A percentile compares a stretch with the other conserved stretches of the same genome.
Conservation (phyloP, 2,329 filamentous ascomycete genomes). For the Botryotinia globosa region DNA sequence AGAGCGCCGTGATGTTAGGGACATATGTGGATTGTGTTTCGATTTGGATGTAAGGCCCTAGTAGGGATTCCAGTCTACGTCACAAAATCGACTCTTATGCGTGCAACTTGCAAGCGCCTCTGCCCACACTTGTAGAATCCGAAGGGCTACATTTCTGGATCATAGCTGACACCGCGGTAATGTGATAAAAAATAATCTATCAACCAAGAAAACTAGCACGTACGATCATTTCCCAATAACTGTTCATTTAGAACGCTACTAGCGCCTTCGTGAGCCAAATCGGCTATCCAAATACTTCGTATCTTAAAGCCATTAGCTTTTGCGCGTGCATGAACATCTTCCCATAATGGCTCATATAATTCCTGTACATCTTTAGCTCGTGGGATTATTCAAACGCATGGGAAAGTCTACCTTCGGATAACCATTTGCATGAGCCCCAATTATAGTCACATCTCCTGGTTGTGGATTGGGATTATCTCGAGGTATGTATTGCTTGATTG, state of each 20-base stretch:
- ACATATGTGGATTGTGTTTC: background rate
- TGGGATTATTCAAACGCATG: background rate
- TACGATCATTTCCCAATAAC: slow-evolving; percentile 78
- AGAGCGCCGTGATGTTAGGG: background rate
- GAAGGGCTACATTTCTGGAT: background rate
- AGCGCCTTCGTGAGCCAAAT: slow-evolving; percentile 73
- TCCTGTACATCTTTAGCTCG: slow-evolving; percentile 55
- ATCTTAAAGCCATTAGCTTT: slow-evolving; percentile 63
- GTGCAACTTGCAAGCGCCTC: background rate
- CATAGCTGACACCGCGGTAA: background rate
- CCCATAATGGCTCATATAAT: slow-evolving; percentile 87
- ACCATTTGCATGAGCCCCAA: slow-evolving; percentile 85
- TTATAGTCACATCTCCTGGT: slow-evolving; percentile 77
- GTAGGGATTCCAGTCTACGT: background rate
- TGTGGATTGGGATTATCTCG: slow-evolving; percentile 64
- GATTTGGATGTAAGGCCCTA: background rate
- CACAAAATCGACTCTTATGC: background rate
- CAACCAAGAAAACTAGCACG: slow-evolving; percentile 33
- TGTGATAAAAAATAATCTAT: background rate
- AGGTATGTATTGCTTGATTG: slow-evolving; percentile 86
- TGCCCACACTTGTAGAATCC: background rate
- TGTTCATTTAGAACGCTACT: slow-evolving; percentile 74
- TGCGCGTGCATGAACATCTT: slow-evolving; percentile 64
- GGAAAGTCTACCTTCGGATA: slow-evolving; percentile 70
- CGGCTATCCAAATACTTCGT: slow-evolving; percentile 81